Evolutionary conservation across 306 rosid genomes (phyloP), one percentile per base, ranked within the genome.

Genomic region (Dicorynia guianensis): DNA sequence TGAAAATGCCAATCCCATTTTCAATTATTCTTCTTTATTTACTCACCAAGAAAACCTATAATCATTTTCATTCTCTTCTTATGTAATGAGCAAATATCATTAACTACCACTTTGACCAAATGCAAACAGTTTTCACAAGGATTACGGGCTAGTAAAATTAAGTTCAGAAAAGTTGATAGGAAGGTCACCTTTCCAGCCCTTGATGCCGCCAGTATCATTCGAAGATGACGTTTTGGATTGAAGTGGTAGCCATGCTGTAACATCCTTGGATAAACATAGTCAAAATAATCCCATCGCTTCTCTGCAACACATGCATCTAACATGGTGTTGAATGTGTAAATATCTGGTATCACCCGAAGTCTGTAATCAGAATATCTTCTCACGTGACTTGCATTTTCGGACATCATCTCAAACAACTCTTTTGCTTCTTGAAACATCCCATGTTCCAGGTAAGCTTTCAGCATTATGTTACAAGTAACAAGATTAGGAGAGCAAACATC

Each of bases 141-240:
- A 78, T 60, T 67, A 62, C 44, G 33, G 43, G 54, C 1, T 13
- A 65, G 39, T 9, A 20, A 64, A 58, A 40, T 63, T 40, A 55
- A 54, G 38, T 53, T 11, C 53, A 74, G 20, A 19, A 75, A 56
- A 40, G n/a, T 25, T 25, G 2, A 25, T 1, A 47, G 64, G 30
- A 77, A 54, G 69, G 40, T 55, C 72, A 94, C 98, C 98, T 83
- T 90, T 82, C 95, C 95, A 42, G 90, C 92, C 81, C 87, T 82
- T 11, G 87, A 85, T 82, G 96, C 97, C 48, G 81, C 86, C 79
- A 92, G 43, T 83, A 91, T 65, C 91, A 94, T 84, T 77, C 83
- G 90, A 81, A 92, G 95, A 84, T 94, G 97, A 14, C 97, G 98
- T 82, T 88, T 94, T 34, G 91, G 76, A 81, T 94, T 90, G 87